These are phyloP conservation scores for Gliomastix tumulicola DNA, from an alignment of 2,329 filamentous ascomycete species.

Conservation along the genomic window DNA sequence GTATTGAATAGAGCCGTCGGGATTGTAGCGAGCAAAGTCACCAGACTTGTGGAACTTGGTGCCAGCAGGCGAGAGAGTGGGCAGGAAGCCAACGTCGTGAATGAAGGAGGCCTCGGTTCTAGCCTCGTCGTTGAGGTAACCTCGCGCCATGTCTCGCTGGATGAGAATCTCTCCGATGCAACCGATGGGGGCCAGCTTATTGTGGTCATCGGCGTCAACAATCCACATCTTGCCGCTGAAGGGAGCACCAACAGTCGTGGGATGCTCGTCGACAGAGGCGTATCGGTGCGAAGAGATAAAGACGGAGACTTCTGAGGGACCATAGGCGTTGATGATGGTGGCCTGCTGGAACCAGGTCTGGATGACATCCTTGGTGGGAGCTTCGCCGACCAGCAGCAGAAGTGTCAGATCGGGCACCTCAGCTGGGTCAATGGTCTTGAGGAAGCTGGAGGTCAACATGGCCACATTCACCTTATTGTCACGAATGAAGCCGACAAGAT, in stretches of 20 bases:
- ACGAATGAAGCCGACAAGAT: neutral
- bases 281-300: neutral
- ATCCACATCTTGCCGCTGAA: constrained; percentile 11
- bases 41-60: constrained; percentile 10
- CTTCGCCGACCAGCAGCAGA: constrained; percentile 8
- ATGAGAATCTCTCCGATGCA: constrained; percentile 13
- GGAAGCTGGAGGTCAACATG: constrained; percentile 10
- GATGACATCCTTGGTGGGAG: constrained; percentile 5
- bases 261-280: constrained; percentile 1
- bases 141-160: constrained; percentile 31
- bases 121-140: constrained; percentile 34
- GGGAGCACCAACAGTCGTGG: constrained; percentile 6
- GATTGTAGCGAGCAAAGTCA: constrained; percentile 2
- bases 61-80: constrained; percentile 5
- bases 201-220: constrained; percentile 8
- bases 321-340: constrained; percentile 9
- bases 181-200: constrained; percentile 10
- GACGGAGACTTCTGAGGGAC: constrained; percentile 4
- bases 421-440: constrained; percentile 7
- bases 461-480: neutral
- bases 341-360: constrained; percentile 8
- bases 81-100: constrained; percentile 12
- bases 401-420: constrained; percentile 5
- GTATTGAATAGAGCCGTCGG: constrained; percentile 3
- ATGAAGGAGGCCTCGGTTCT: constrained; percentile 19